Percentiles rank a stretch among this genome's conserved stretches.
phyloP scores from a whole-genome alignment of 108 stramenopile species.

The Aureococcus anophagefferens region DNA sequence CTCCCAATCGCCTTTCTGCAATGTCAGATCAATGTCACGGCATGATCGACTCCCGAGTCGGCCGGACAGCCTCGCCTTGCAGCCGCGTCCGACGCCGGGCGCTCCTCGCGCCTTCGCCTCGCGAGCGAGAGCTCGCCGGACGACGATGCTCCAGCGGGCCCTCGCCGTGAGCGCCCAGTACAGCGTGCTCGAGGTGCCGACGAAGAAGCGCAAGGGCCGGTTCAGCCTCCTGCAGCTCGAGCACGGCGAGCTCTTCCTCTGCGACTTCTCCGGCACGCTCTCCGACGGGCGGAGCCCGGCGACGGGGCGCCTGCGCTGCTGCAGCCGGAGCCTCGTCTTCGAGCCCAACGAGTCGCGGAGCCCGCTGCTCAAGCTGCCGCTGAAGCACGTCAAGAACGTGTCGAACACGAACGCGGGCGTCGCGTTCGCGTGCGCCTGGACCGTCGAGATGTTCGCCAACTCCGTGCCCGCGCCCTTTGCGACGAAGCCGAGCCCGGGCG shows the following conservation, averaged over 20 bases:
- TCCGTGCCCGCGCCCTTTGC: slow-evolving; percentile 8
- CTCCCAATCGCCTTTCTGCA: no score
- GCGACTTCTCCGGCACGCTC: slow-evolving; percentile 8
- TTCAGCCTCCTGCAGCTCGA: slow-evolving; percentile 45
- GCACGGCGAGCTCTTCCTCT: slow-evolving; percentile 40
- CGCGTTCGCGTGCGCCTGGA: slow-evolving; percentile 6
- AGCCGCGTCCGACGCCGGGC: no score
- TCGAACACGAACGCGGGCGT: neutral
- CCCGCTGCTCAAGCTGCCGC: slow-evolving; percentile 35
- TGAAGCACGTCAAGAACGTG: slow-evolving; percentile 7
- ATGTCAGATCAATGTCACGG: no score
- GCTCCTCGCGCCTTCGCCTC: no score
- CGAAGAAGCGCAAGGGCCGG: slow-evolving; percentile 8
- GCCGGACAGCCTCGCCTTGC: no score
- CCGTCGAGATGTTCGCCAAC: slow-evolving; percentile 21
- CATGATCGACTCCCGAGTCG: no score
- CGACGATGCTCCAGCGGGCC: no score
- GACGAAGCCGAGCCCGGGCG: slow-evolving; percentile 7
- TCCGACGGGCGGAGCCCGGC: no score
- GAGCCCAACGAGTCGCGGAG: slow-evolving; percentile 32
- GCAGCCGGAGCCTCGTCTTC: slow-evolving; percentile 39
- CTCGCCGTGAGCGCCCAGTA: no score
- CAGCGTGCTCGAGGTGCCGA: neutral
- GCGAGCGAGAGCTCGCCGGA: no score
- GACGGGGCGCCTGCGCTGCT: slow-evolving; percentile 39